A percentile compares a stretch with the other conserved stretches of the same genome.
Evolutionary conservation across 177 flowering plant species (phyloP).

Genomic region (Vitis hybrid): DNA sequence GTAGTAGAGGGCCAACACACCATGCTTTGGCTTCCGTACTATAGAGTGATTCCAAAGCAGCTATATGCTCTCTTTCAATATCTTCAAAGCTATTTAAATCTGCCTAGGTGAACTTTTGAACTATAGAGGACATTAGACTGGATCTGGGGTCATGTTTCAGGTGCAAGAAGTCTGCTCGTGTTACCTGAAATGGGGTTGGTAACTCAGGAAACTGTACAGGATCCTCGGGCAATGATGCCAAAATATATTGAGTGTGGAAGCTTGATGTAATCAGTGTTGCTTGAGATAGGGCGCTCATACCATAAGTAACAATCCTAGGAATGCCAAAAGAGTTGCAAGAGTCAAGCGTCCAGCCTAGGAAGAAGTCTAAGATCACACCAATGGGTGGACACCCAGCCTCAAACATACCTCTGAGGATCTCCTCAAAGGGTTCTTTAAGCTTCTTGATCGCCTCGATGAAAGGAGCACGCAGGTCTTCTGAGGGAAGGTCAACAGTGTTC

Average conservation of each 20-base stretch:
- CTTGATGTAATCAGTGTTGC: background rate
- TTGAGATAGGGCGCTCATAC: conserved; percentile 1
- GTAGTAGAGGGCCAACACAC: conserved; percentile 10
- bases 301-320: conserved; percentile 13
- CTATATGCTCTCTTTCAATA: conserved; percentile 8
- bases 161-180: background rate
- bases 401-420: conserved; percentile 11
- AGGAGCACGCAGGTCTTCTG: background rate
- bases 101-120: background rate
- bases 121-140: background rate
- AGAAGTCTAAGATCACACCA: conserved; percentile 14
- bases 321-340: conserved; percentile 6
- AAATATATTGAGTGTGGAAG: background rate
- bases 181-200: background rate
- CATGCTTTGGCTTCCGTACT: background rate
- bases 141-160: background rate
- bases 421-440: conserved; percentile 12
- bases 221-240: background rate
- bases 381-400: conserved; percentile 8
- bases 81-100: conserved; percentile 11
- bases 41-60: conserved; percentile 6
- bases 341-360: conserved; percentile 9
- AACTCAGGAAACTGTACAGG: background rate
- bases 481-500: conserved; percentile 20
- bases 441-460: conserved; percentile 12